A percentile compares a stretch with the other conserved stretches of the same genome.
phyloP scores from a whole-genome alignment of 768 basidiomycete genomes.

The Tricholomella constricta region DNA sequence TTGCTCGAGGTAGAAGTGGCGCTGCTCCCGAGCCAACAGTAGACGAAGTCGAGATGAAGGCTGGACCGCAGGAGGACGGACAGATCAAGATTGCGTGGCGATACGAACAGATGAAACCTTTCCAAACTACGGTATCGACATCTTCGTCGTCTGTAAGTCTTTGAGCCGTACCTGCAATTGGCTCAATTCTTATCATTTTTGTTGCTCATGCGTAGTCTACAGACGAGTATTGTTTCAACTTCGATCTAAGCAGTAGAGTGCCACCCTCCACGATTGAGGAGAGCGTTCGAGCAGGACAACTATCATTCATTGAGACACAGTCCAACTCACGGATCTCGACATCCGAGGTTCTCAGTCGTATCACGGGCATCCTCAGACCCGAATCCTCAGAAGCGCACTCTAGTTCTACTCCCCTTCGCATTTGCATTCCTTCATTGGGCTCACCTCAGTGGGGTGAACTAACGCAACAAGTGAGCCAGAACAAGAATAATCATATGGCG shows the following conservation, averaged over 20 bases:
- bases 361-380: slow-evolving; percentile 30
- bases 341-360: slow-evolving; percentile 23
- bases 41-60: slow-evolving; percentile 28
- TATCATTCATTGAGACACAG: slow-evolving; percentile 28
- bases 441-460: slow-evolving; percentile 73
- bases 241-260: slow-evolving; percentile 72
- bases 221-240: slow-evolving; percentile 66
- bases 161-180: slow-evolving; percentile 11
- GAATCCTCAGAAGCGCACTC: slow-evolving; percentile 19
- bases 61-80: slow-evolving; percentile 43
- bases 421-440: slow-evolving; percentile 66
- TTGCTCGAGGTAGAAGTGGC: slow-evolving; percentile 39
- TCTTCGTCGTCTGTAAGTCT: slow-evolving; percentile 47
- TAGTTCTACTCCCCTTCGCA: slow-evolving; percentile 44
- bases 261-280: slow-evolving; percentile 51
- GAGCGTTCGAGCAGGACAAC: slow-evolving; percentile 38
- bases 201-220: slow-evolving; percentile 38
- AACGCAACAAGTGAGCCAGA: slow-evolving; percentile 47
- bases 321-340: slow-evolving; percentile 12
- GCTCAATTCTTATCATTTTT: slow-evolving; percentile 4
- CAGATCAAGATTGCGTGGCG: slow-evolving; percentile 97
- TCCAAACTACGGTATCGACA: slow-evolving; percentile 77
- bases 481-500: not conserved
- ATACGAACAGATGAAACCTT: slow-evolving; percentile 91
- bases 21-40: not conserved